These are phyloP conservation scores for Rhododendron ovatum DNA, from an alignment of 148 eudicot species.

Conservation along the genomic window DNA sequence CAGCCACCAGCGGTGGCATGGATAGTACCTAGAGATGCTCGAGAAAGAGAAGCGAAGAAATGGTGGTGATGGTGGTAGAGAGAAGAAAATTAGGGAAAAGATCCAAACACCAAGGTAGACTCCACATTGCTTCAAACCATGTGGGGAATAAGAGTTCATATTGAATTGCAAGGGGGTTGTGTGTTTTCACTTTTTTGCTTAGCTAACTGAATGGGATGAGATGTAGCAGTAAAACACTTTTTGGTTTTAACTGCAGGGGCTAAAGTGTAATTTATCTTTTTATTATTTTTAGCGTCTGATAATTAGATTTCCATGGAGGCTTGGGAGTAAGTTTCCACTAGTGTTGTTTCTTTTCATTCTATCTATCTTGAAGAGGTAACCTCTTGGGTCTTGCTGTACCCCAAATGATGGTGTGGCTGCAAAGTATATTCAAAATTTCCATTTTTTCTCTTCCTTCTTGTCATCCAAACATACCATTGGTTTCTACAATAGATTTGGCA, in stretches of 20 bases:
- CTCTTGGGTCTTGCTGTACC: not conserved
- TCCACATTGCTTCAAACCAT: not conserved
- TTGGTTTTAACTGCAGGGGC: not conserved
- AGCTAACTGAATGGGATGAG: not conserved
- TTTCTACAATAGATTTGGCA: not conserved
- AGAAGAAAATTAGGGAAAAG: not conserved
- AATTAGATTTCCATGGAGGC: not conserved
- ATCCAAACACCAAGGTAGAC: not conserved
- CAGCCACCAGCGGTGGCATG: not conserved
- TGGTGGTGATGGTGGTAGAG: not conserved
- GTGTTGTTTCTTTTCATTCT: not conserved
- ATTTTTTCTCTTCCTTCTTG: not conserved
- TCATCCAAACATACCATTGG: not conserved
- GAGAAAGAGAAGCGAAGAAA: not conserved
- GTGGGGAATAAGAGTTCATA: not conserved
- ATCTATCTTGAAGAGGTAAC: not conserved
- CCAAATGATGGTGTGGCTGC: not conserved
- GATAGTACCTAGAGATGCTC: not conserved
- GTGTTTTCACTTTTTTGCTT: not conserved
- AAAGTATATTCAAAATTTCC: not conserved
- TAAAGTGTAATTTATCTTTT: not conserved
- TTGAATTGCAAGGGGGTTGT: not conserved
- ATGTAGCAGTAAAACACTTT: not conserved
- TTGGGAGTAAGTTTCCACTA: not conserved
- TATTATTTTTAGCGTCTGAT: too few relatives aligned